Base-by-base conservation (phyloP, 495 filamentous ascomycete genomes). In the Terfezia boudieri region DNA sequence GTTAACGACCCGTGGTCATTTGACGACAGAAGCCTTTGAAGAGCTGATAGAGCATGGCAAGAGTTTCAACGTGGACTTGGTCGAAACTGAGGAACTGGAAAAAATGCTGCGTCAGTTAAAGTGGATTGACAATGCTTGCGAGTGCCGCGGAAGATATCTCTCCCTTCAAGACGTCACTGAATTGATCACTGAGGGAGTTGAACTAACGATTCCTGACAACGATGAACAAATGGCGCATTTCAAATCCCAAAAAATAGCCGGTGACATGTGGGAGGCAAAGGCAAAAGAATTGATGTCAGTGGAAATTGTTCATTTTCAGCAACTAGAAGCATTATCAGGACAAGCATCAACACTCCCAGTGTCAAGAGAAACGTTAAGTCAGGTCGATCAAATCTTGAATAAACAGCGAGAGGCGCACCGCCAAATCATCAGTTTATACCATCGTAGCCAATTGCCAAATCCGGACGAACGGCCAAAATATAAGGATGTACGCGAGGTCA, bases 401-500 rank as follows among this genome's bases (percentile, higher is more conserved):
- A 96, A 94, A 69, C 90, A 99, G 65, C 82, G 92, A 50, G 90
- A 96, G 65, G 86, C 88, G 1, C 87, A 94, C 64, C 79, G 82
- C 38, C 82, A 86, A 61, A 92, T 96, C 51, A 69, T 84, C 50
- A 76, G 79, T 26, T 68, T 96, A 1, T 87, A 80, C 57, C 80
- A 89, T 48, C 78, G 79, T 53, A 87, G 80, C 57, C 81, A 78
- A 58, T 71, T 86, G 32, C 68, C 74, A 8, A 81, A 95, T 60
- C 76, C 84, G 56, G 73, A 74, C 22, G 80, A 90, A 55, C 78
- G 90, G 14, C 90, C 90, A 0, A 84, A 80, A 59, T 99, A 99
- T 67, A 77, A 79, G 51, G 90, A 95, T 64, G 84, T 96, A 50
- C 78, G 81, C 0, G 84, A 94, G 41, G 78, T 94, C 12, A 84